Percentiles rank a stretch among this genome's conserved stretches.
phyloP scores from a whole-genome alignment of 2,329 filamentous ascomycete species.

The Aspergillus luchuensis region DNA sequence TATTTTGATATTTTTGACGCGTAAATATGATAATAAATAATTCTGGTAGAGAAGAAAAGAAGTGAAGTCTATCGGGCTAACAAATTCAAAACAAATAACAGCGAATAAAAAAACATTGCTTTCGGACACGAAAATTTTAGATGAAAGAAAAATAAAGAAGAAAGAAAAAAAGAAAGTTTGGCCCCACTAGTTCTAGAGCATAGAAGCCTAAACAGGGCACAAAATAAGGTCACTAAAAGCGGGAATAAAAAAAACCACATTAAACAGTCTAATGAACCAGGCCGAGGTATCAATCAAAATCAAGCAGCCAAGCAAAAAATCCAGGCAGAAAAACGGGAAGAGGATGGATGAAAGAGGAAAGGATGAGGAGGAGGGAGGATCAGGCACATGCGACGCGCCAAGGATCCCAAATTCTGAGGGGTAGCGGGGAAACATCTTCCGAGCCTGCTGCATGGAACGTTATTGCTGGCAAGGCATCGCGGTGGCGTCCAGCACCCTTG shows the following conservation, averaged over 20 bases:
- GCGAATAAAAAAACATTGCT: not conserved
- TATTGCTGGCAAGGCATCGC: not conserved
- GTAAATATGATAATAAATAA: not conserved
- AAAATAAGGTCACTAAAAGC: not conserved
- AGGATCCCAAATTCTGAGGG: conserved; percentile 8
- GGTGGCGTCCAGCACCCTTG: not conserved
- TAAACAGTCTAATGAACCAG: conserved; percentile 26
- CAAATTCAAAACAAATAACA: not conserved
- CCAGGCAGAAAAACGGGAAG: conserved; percentile 1
- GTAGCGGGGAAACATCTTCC: not conserved
- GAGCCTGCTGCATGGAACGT: not conserved
- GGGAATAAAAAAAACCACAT: conserved; percentile 4
- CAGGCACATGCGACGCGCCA: conserved; percentile 14
- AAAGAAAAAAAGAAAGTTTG: not conserved
- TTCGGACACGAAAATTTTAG: not conserved
- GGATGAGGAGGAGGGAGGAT: not conserved
- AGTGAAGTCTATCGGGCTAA: conserved; percentile 11
- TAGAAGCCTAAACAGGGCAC: too few species aligned
- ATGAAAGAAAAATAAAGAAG: not conserved
- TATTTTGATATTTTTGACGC: not conserved
- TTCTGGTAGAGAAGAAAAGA: not conserved
- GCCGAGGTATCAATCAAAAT: conserved; percentile 24
- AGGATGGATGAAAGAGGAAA: not conserved
- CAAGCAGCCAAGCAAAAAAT: not conserved
- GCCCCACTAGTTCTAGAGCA: not conserved